Base-by-base conservation (phyloP, 2,329 filamentous ascomycete species). In the Xylaria sp. region DNA sequence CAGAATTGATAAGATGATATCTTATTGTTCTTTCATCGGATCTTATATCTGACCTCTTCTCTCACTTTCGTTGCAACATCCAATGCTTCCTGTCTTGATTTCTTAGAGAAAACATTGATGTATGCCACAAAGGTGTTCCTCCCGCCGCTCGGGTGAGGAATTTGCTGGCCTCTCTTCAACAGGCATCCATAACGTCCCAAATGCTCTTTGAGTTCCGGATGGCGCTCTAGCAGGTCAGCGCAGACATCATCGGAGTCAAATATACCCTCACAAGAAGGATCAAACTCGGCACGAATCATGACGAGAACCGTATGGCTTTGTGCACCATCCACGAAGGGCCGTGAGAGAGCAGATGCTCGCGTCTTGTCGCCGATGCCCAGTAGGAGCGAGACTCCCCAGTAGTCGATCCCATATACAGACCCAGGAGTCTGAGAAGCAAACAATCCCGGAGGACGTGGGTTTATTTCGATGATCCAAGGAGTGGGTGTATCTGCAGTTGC, bases 181-280 rank as follows among this genome's bases (percentile, higher is more conserved):
- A 77, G 70, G 61, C 75, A 78, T 5, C 72, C 72, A 21, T 69
- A 69, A 4, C 71, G 69, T 27, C 74, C 71, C 13, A 78, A 69
- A 42, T 74, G 66, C 10, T 55, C n/a, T 27, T 61, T 69, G 23
- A 79, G 64, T 40, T 77, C 75, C 2, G 77, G 77, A 8, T 72
- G 70, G 27, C 77, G 72, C 10, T 9, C 23, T 3, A 76, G 50
- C 3, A 79, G 53, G 23, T 78, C 77, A 3, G 66, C 72, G 61
- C 76, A 78, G 29, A 79, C 68, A 27, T 79, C 75, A 16, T 75
- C 76, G 2, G 76, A 78, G 50, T 77, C 75, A 51, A 76, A 79
- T 18, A 78, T 73, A 4, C 76, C 77, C 57, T 75, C 70, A 21
- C 71, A 67, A 53, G 66, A 27, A 29, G 65, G 59, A 18, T 73